These are phyloP conservation scores for Ballota nigra DNA, from an alignment of 257 asterid species.

Conservation along the genomic window DNA sequence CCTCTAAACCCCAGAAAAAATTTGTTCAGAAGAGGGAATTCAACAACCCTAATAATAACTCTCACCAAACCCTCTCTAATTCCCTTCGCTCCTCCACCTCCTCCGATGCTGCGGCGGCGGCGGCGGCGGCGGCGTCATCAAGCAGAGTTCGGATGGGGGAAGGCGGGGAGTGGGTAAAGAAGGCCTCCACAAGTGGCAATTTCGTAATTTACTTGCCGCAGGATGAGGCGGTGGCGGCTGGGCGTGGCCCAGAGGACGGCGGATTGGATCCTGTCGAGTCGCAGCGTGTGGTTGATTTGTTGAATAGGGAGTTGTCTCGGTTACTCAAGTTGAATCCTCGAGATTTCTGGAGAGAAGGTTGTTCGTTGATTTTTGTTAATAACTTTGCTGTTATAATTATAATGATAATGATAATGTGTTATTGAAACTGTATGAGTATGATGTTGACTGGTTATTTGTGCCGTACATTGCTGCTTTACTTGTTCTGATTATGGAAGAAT, in stretches of 20 bases:
- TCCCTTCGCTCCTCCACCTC: slow-evolving; percentile 39
- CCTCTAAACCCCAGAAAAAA: slow-evolving; percentile 45
- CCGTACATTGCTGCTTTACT: not conserved
- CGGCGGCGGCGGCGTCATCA: slow-evolving; percentile 28
- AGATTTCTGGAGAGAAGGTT: slow-evolving; percentile 93
- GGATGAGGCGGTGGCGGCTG: slow-evolving; percentile 96
- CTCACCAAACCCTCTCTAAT: slow-evolving; percentile 53
- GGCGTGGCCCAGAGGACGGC: slow-evolving; percentile 74
- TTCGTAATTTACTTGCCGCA: slow-evolving; percentile 88
- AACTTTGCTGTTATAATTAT: not conserved
- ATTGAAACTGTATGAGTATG: not conserved
- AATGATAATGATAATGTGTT: too few species aligned
- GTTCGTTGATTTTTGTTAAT: not conserved
- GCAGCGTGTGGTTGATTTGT: slow-evolving; percentile 85
- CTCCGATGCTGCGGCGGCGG: slow-evolving; percentile 20
- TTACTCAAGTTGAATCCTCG: slow-evolving; percentile 74
- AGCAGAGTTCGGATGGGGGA: slow-evolving; percentile 47
- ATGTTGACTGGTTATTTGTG: not conserved
- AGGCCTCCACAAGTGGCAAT: slow-evolving; percentile 39
- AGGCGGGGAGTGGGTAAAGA: slow-evolving; percentile 46
- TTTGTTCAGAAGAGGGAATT: slow-evolving; percentile 48
- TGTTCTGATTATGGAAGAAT: not conserved
- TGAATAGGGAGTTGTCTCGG: slow-evolving; percentile 72
- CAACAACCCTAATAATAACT: slow-evolving; percentile 33
- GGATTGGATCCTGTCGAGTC: slow-evolving; percentile 91